A percentile compares a stretch with the other conserved stretches of the same genome.
Evolutionary conservation across 148 eudicot species (phyloP).

Genomic region (Rhododendron mucronatum): DNA sequence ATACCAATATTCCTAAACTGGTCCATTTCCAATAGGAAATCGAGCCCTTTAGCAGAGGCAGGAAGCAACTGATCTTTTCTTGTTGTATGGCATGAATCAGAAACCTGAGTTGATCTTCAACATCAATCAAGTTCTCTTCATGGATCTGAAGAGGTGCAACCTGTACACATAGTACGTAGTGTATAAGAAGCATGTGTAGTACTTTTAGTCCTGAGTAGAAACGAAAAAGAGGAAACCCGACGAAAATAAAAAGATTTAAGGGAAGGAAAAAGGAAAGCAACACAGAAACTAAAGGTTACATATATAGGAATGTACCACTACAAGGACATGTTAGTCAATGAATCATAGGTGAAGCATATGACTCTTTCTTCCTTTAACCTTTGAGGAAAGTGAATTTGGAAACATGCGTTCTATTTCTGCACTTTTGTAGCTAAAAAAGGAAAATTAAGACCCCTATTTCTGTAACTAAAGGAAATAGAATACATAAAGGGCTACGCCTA

Average conservation of each 20-base stretch:
- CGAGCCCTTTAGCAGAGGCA: constrained; percentile 66
- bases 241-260: background rate
- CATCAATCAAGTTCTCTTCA: constrained; percentile 56
- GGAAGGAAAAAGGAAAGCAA: too few species aligned
- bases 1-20: constrained; percentile 72
- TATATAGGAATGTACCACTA: background rate
- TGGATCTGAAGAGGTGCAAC: constrained; percentile 82
- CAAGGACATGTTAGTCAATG: background rate
- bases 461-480: background rate
- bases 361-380: background rate
- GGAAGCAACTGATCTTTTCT: constrained; percentile 32
- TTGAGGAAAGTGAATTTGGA: background rate
- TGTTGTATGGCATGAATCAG: constrained; percentile 53
- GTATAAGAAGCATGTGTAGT: background rate
- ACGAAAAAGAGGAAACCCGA: background rate
- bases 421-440: background rate
- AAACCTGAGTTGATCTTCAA: constrained; percentile 81
- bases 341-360: background rate
- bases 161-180: constrained; percentile 29
- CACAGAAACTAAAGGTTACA: too few species aligned
- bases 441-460: background rate
- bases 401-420: background rate
- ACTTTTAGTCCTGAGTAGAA: background rate
- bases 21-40: constrained; percentile 77
- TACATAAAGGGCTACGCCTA: background rate